Base-by-base conservation (phyloP, 2,329 filamentous ascomycete genomes). In the Diaporthe eres region DNA sequence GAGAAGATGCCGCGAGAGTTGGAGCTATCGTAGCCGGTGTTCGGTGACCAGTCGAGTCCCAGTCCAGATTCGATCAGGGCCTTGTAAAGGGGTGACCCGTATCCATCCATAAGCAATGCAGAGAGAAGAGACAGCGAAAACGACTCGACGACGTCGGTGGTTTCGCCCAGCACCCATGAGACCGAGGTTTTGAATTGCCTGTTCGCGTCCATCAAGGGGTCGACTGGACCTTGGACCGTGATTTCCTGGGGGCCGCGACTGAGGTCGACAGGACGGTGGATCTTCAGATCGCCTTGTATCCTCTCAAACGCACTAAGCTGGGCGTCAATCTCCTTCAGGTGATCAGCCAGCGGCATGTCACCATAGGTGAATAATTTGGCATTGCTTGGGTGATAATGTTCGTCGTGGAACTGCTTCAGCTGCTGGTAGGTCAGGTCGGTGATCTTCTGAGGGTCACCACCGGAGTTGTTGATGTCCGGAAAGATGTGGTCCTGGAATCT, bases 301-400 rank as follows among this genome's bases (percentile, higher is more conserved):
- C 89, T 92, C 49, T 93, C 90, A 81, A 98, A 98, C 0, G 88
- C 87, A 78, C 90, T 89, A 75, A 99, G 87, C 70, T 94, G 93
- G 13, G 91, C 89, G 80, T 96, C 91, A 39, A 98, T 89, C 80
- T 97, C 94, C 82, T 91, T 88, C 71, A 98, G 84, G 82, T 99
- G 97, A 72, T 95, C 93, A 3, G 88, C 88, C 76, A 99, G 86
- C 1, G 95, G 94, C 91, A 98, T 95, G 81, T 98, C 93, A 71
- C 97, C 97, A 80, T 99, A 99, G 0, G 97, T 98, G 81, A 98
- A 92, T 58, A 99, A 89, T 85, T 98, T 98, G 61, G 96, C 94
- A 84, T 99, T 99, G 85, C 95, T 98, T 0, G 97, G 97, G 84
- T 99, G 96, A 83, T 99, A 99, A 85, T 99, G 95, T 79, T 95